Base-by-base conservation (phyloP, 352 stramenopile genomes). In the Globisporangium middletonii region DNA sequence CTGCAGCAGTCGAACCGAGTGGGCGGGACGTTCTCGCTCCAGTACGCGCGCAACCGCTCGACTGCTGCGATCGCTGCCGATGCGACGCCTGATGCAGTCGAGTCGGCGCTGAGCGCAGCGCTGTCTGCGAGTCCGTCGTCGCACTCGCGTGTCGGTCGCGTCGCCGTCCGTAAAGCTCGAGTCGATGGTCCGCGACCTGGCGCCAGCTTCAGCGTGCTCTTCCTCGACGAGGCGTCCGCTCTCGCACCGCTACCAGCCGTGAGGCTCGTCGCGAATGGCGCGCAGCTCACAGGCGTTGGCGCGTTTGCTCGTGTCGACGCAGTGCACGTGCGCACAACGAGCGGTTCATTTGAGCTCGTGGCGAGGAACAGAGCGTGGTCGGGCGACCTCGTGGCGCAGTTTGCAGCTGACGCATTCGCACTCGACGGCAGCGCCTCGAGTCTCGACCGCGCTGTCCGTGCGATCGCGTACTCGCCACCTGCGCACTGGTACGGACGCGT, bases 1-100 rank as follows among this genome's bases (percentile, higher is more conserved):
- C 44, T 47, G 28, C 33, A 50, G 26, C 30, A 19, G 2, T 58
- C 67, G 18, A 74, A 74, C 55, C 44, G 15, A n/a, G 23, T 71
- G 8, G 54, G 53, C 19, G 65, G 65, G 3, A 58, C 50, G 11
- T 69, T 75, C 30, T 55, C 45, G 33, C 45, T 75, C 27, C 46
- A 43, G 19, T 63, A 67, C 16, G n/a, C 46, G 12, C 1, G 47
- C 58, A 2, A 30, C 4, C 41, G 50, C 41, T 2, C 16, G 37
- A 49, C 46, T 2, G 35, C 0, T 15, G n/a, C 30, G 9, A 50
- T 68, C 48, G 16, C 57, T 26, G 62, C 53, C 8, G 53, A 65
- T 35, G 16, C 30, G 9, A 46, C 50, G 16, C 19, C 57, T 2
- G 47, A 57, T 11, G 30, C 15, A 26, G 35, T 68, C 11, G 62